Conservation (phyloP, 2,329 filamentous ascomycete species). For the Piedraia hortae region DNA sequence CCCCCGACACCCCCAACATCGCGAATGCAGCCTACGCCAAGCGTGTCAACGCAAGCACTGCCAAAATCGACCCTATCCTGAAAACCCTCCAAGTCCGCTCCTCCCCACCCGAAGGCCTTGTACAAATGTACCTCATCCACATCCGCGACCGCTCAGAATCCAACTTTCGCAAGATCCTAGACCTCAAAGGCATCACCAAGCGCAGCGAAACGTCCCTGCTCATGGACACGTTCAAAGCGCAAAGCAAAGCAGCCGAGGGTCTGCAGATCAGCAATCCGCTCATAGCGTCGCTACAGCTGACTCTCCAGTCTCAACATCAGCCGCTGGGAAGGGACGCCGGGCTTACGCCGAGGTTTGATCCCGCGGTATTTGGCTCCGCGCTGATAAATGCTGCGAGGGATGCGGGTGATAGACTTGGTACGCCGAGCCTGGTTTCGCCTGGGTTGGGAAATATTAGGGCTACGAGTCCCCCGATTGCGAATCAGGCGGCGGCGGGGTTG, state of each 20-base stretch:
- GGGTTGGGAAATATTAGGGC: conserved; percentile 7
- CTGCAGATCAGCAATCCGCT: conserved; percentile 40
- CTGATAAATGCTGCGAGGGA: conserved; percentile 70
- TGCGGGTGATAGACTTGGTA: conserved; percentile 51
- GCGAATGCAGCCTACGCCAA: conserved; percentile 46
- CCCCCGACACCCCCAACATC: conserved; percentile 23
- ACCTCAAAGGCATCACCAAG: conserved; percentile 65
- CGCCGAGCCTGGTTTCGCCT: conserved; percentile 18
- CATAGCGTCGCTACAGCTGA: conserved; percentile 34
- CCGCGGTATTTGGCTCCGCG: conserved; percentile 58
- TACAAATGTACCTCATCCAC: conserved; percentile 93
- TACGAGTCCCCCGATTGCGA: conserved; percentile 7
- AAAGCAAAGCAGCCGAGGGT: conserved; percentile 38
- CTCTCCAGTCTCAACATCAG: conserved; percentile 13
- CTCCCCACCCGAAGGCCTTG: conserved; percentile 71
- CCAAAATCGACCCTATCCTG: conserved; percentile 68
- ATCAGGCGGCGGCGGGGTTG: conserved; percentile 35
- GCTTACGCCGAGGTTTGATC: conserved; percentile 34
- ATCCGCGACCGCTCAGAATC: conserved; percentile 77
- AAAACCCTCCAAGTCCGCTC: conserved; percentile 90
- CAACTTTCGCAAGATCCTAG: conserved; percentile 90
- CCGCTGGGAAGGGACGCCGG: no score
- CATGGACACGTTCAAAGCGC: conserved; percentile 72
- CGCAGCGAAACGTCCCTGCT: conserved; percentile 60
- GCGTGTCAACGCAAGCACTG: conserved; percentile 56